Evolutionary conservation across 1,284 basidiomycete species (phyloP).

Genomic region (Hemileccinum hortonii): DNA sequence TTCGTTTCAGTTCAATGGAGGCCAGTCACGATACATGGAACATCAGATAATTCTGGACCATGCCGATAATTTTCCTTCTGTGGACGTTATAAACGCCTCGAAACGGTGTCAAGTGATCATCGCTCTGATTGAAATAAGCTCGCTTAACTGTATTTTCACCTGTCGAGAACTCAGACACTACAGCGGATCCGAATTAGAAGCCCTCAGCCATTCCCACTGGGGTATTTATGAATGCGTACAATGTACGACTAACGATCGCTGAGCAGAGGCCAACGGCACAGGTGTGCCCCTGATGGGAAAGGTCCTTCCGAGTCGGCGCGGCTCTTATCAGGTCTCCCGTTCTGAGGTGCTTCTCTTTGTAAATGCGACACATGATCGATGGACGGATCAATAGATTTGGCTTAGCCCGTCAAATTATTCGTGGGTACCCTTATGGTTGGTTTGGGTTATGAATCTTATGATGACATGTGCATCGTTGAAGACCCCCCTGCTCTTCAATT

Average conservation of each 20-base stretch:
- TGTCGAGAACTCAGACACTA: neutral
- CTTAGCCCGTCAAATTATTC: too few species aligned
- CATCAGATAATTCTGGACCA: neutral
- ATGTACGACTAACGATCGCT: neutral
- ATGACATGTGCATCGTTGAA: neutral
- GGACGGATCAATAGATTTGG: neutral
- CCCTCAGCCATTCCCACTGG: neutral
- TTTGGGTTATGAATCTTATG: too few species aligned
- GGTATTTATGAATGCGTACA: neutral
- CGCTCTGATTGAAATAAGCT: neutral
- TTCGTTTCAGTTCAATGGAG: neutral
- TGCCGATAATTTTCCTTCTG: neutral
- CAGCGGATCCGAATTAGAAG: neutral
- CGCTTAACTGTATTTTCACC: neutral
- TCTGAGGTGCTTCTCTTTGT: neutral
- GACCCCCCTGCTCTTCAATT: constrained; percentile 13
- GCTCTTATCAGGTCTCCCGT: constrained; percentile 2
- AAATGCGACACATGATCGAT: neutral
- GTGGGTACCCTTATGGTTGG: too few species aligned
- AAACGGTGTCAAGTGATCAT: neutral
- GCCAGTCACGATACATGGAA: neutral
- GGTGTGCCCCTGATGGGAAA: constrained; percentile 3
- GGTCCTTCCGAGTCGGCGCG: constrained; percentile 25
- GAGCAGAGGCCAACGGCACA: neutral
- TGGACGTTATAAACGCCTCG: neutral